These are phyloP conservation scores for Entamoeba histolytica DNA, from an alignment of 208 protist species.

Conservation along the genomic window DNA sequence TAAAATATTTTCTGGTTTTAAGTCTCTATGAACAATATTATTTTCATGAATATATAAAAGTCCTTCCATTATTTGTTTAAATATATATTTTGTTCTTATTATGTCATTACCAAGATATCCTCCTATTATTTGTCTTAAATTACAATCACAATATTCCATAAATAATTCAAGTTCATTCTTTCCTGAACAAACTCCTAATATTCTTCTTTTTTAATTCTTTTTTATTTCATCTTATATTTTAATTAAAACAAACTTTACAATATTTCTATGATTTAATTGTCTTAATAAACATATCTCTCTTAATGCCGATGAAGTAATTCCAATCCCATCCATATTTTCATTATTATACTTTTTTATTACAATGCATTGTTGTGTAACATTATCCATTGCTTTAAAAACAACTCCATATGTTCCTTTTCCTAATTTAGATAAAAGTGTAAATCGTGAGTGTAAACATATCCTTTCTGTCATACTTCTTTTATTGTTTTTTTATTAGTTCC, in stretches of 20 bases:
- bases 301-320: neutral
- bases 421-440: neutral
- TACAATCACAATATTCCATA: neutral
- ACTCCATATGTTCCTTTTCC: neutral
- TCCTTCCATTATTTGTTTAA: conserved; percentile 47
- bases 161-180: neutral
- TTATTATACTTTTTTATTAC: neutral
- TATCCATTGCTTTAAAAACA: neutral
- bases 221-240: neutral
- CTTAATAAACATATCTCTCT: neutral
- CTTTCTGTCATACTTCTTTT: too few relatives aligned
- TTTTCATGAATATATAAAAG: conserved; percentile 73
- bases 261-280: neutral
- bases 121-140: neutral
- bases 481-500: too few relatives aligned
- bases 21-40: conserved; percentile 67
- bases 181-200: neutral
- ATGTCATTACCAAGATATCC: neutral
- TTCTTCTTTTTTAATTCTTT: neutral
- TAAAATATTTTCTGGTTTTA: conserved; percentile 33
- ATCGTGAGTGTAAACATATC: neutral
- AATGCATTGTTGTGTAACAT: neutral
- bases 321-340: neutral
- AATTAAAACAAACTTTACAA: neutral
- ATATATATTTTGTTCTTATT: neutral